Conservation (phyloP, 2,329 filamentous ascomycete species). For the Leptodontidium sp. region DNA sequence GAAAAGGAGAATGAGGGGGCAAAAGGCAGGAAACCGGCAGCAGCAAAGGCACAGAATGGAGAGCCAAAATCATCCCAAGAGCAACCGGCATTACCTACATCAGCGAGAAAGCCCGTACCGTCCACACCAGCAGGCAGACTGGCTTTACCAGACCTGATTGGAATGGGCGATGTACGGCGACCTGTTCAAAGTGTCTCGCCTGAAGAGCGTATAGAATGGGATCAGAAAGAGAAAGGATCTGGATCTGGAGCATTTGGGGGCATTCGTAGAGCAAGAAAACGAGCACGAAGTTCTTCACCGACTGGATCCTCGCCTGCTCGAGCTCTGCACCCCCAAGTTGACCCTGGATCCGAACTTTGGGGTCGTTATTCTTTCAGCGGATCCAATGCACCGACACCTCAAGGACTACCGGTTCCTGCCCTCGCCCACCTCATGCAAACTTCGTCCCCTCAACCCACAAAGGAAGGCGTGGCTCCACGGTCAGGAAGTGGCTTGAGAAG, state of each 20-base stretch:
- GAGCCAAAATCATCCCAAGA: constrained; percentile 24
- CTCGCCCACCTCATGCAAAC: constrained; percentile 73
- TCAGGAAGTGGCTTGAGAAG: constrained; percentile 63
- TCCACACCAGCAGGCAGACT: constrained; percentile 61
- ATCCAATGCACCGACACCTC: constrained; percentile 43
- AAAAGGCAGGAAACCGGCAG: constrained; percentile 2
- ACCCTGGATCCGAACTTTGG: constrained; percentile 80
- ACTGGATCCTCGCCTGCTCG: constrained; percentile 68
- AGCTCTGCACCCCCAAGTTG: constrained; percentile 68
- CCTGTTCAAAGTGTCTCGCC: constrained; percentile 62
- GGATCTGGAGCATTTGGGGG: constrained; percentile 56
- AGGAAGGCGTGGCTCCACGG: constrained; percentile 50
- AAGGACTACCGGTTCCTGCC: constrained; percentile 55
- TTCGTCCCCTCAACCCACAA: constrained; percentile 71
- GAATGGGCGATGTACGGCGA: constrained; percentile 49
- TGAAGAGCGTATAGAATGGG: constrained; percentile 69
- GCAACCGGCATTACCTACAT: constrained; percentile 28
- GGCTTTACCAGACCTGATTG: constrained; percentile 66
- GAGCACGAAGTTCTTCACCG: constrained; percentile 78
- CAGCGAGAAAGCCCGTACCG: constrained; percentile 45
- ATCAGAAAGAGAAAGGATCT: constrained; percentile 54
- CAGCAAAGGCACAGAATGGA: not conserved
- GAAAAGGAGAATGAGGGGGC: constrained; percentile 42
- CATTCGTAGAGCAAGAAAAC: constrained; percentile 60
- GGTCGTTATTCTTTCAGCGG: constrained; percentile 71